Conservation (phyloP, 805 yeast genomes). For the Gaillardinia entomophila region DNA sequence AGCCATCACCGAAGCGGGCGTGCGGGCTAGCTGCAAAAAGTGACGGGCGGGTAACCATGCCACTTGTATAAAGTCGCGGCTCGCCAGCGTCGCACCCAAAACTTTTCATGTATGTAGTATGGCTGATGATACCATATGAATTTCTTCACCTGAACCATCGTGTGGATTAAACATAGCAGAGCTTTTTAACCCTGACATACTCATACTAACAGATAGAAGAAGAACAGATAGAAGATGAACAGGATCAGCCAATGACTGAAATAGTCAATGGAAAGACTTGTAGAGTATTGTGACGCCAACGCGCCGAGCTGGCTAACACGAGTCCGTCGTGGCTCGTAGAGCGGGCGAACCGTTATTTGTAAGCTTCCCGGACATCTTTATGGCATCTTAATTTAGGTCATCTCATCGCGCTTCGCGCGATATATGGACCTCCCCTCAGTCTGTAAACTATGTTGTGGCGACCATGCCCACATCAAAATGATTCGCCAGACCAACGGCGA, state of each 20-base stretch:
- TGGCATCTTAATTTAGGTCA: too few relatives aligned
- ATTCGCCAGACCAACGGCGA: conserved; percentile 63
- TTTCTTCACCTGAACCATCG: conserved; percentile 66
- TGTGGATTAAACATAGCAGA: conserved; percentile 54
- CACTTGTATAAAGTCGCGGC: too few relatives aligned
- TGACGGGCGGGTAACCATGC: too few relatives aligned
- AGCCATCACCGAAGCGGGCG: conserved; percentile 3
- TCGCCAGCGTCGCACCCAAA: too few relatives aligned
- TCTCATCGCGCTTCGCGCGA: neutral
- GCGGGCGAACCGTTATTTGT: too few relatives aligned
- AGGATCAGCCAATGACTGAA: conserved; percentile 4
- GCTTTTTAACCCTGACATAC: conserved; percentile 65
- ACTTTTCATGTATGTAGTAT: too few relatives aligned
- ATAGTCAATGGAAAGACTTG: conserved; percentile 2
- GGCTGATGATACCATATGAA: conserved; percentile 32
- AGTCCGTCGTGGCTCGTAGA: too few relatives aligned
- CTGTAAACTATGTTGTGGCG: conserved; percentile 71
- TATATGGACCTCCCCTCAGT: conserved; percentile 48
- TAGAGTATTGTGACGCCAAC: conserved; percentile 1
- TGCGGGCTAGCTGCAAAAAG: too few relatives aligned
- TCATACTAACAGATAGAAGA: neutral
- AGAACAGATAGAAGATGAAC: conserved; percentile 9
- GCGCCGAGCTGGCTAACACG: neutral
- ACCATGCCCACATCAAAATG: conserved; percentile 62
- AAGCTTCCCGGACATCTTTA: too few relatives aligned